Base-by-base conservation (phyloP, 2,329 filamentous ascomycete species). In the Lecanoromycetidae sp. region DNA sequence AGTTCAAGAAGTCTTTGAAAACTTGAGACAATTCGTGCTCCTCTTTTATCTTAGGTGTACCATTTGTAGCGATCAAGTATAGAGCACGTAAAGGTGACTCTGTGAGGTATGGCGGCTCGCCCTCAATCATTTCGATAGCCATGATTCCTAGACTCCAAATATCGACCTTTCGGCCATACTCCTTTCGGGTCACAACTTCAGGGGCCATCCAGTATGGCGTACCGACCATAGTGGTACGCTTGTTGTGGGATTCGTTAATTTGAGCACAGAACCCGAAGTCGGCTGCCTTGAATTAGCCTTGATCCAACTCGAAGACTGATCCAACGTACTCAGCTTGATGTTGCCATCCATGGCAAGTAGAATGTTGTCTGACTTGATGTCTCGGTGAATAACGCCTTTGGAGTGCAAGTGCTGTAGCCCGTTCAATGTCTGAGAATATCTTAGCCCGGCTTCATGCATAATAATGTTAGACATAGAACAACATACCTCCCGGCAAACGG, bases 131-230 rank as follows among this genome's bases (percentile, higher is more conserved):
- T 66, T 98, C 91, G 59, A 98, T 96, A 6, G 91, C 87, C 91
- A 98, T 96, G 68, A 98, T 98, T 50, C 91, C 91, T 36, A 98
- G 71, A 50, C 86, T 94, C 91, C 91, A 98, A 57, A 98, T 95
- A 61, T 98, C 91, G 46, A 98, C 90, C 66, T 96, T 98, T 53
- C 90, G 83, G 55, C 91, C 91, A 66, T 98, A 98, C 67, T 96
- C 91, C 65, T 96, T 96, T 34, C 88, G 76, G 5, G 87, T 96
- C 23, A 98, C 91, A 19, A 98, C 90, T 66, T 98, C 91, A 3
- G 91, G 91, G 1, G 91, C 91, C 91, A 98, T 98, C 91, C 91
- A 98, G 66, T 98, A 98, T 2, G 91, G 91, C 6, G 91, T 96
- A 45, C 91, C 91, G 36, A 98, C 91, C 91, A 96, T 98, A 12